Evolutionary conservation across 2,329 filamentous ascomycete species (phyloP).

Genomic region (Aspergillus neoniger): DNA sequence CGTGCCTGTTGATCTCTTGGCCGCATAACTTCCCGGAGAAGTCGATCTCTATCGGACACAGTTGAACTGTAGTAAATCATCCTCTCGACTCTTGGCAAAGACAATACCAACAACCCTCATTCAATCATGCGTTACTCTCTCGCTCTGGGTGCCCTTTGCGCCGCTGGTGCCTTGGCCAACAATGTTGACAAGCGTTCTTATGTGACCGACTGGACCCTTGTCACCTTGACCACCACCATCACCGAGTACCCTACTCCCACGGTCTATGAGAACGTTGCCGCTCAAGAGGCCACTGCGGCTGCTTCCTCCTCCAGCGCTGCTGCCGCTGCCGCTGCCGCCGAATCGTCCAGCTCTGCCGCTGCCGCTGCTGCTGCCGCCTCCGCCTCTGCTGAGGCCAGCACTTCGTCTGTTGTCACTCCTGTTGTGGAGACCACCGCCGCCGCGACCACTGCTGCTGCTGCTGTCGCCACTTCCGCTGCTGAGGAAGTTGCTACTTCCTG

Average conservation of each 20-base stretch:
- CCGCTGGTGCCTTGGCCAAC: slow-evolving; percentile 35
- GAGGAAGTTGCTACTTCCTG: slow-evolving; percentile 6
- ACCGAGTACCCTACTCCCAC: slow-evolving; percentile 22
- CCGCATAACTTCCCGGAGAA: slow-evolving; percentile 41
- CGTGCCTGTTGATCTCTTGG: slow-evolving; percentile 15
- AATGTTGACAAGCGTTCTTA: slow-evolving; percentile 39
- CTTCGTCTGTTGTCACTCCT: not conserved
- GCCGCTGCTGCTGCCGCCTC: not conserved
- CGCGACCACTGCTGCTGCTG: not conserved
- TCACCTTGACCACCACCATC: slow-evolving; percentile 41
- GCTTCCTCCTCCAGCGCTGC: slow-evolving; percentile 3
- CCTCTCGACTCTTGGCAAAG: slow-evolving; percentile 15
- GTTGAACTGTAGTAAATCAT: slow-evolving; percentile 36
- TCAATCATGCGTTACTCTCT: slow-evolving; percentile 38
- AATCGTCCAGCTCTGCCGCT: not conserved
- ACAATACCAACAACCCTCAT: slow-evolving; percentile 11
- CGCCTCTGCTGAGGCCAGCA: not conserved
- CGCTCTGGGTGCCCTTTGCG: slow-evolving; percentile 39
- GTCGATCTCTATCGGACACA: slow-evolving; percentile 27
- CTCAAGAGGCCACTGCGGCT: not conserved
- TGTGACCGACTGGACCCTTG: slow-evolving; percentile 36
- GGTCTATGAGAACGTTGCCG: slow-evolving; percentile 3
- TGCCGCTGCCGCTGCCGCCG: not conserved
- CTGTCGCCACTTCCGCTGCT: not conserved
- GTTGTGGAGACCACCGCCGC: not conserved